Evolutionary conservation across 2,329 filamentous ascomycete species (phyloP), one percentile per base, ranked within the genome.

Genomic region (Aspergillus latus): DNA sequence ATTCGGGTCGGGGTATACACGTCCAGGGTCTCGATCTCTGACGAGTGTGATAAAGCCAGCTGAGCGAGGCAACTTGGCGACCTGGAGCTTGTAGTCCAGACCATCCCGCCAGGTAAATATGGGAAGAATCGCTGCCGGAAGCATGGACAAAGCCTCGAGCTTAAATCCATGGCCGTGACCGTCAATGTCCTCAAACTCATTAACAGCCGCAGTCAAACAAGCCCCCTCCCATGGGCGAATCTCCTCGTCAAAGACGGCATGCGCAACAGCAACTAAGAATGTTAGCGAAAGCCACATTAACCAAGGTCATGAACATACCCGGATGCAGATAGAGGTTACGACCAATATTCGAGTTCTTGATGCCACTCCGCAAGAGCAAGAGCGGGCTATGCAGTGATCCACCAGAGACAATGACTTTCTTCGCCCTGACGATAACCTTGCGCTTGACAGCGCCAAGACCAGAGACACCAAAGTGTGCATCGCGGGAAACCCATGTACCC

Each of bases 271-370:
- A 9, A 74, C 65, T 70, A 55, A n/a, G 21, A 15, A 6, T 34
- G 44, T 47, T 6, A 47, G 44, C 26, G 8, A 42, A 63, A 59
- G 53, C 34, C 4, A 40, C 21, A 21, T 36, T 15, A 5, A 11
- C 7, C 6, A 28, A 4, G n/a, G 13, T 2, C 13, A n/a, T 16
- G 29, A 5, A 86, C 66, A 80, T 82, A 66, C 86, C 87, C 1
- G 92, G 93, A 67, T 97, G 93, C 0, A 96, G 73, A 65, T 94
- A 81, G 3, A 97, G 82, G 65, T 97, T 90, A 6, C 81, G 83
- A 28, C 93, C 93, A 60, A 97, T 88, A 55, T 96, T 87, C 3
- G 81, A 80, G 69, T 96, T 96, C 77, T 83, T 87, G 49, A 97
- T 72, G 1, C 91, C 91, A 58, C 91, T 96, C 49, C 88, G 87